phyloP scores from a whole-genome alignment of 805 yeast species.

The Yarrowia bubula region DNA sequence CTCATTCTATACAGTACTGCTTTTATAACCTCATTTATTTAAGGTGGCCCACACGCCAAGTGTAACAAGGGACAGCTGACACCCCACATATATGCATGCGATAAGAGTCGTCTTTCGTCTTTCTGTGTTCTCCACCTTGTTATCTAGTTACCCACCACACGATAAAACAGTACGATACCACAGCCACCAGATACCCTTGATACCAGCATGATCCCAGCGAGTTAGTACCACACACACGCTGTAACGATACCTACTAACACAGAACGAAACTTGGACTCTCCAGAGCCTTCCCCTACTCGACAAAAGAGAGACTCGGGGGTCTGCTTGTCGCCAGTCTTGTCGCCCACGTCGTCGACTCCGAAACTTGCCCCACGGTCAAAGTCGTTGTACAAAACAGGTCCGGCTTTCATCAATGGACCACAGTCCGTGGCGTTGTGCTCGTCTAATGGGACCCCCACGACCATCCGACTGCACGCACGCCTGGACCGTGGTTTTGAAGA shows the following conservation, averaged over 20 bases:
- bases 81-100: too few relatives aligned
- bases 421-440: neutral
- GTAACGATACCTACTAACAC: conserved; percentile 9
- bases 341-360: neutral
- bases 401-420: neutral
- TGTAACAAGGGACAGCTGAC: neutral
- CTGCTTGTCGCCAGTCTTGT: neutral
- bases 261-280: conserved; percentile 11
- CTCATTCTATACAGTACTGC: too few relatives aligned
- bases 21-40: too few relatives aligned
- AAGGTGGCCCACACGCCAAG: neutral
- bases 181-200: conserved; percentile 3
- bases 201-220: conserved; percentile 5
- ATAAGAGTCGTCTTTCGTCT: neutral
- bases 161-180: neutral
- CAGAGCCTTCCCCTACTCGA: neutral
- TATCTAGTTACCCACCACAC: neutral
- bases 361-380: conserved; percentile 23
- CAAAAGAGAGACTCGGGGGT: neutral
- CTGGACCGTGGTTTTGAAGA: conserved; percentile 27
- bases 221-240: neutral
- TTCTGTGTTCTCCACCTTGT: neutral
- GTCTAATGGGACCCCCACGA: neutral
- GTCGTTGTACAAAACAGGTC: conserved; percentile 20
- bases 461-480: conserved; percentile 14